phyloP scores from a whole-genome alignment of 352 stramenopile genomes.

The Phytophthora aleatoria region DNA sequence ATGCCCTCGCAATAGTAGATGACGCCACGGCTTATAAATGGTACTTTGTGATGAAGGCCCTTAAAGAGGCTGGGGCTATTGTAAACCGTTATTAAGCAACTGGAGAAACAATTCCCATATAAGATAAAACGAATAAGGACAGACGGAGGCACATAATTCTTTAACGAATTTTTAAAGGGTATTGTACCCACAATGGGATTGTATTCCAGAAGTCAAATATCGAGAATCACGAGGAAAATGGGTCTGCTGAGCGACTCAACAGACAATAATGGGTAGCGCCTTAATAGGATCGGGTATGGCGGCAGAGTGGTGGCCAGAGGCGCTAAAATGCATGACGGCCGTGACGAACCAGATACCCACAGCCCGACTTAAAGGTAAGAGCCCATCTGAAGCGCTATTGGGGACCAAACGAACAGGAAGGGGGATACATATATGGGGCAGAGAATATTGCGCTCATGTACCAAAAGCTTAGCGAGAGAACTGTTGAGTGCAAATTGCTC shows the following conservation, averaged over 20 bases:
- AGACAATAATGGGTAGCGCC: background rate
- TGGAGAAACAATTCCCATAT: background rate
- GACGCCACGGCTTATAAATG: constrained; percentile 2
- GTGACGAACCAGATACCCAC: background rate
- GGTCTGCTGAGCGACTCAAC: background rate
- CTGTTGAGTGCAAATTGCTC: background rate
- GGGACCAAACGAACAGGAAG: background rate
- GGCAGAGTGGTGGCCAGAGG: background rate
- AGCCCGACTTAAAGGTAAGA: background rate
- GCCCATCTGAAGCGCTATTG: background rate
- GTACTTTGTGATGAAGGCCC: constrained; percentile 15
- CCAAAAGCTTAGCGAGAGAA: background rate
- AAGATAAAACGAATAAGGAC: constrained; percentile 4
- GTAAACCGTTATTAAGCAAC: background rate
- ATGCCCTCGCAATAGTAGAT: no score
- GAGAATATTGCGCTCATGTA: background rate
- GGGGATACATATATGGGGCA: background rate
- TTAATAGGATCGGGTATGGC: background rate
- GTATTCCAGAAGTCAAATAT: constrained; percentile 2
- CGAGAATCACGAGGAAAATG: constrained; percentile 3
- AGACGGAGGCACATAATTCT: background rate
- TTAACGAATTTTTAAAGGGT: background rate
- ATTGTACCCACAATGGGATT: constrained; percentile 6
- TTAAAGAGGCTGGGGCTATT: constrained; percentile 6
- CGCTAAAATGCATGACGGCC: background rate